phyloP scores from a whole-genome alignment of 768 basidiomycete species.

The Galerina marginata region DNA sequence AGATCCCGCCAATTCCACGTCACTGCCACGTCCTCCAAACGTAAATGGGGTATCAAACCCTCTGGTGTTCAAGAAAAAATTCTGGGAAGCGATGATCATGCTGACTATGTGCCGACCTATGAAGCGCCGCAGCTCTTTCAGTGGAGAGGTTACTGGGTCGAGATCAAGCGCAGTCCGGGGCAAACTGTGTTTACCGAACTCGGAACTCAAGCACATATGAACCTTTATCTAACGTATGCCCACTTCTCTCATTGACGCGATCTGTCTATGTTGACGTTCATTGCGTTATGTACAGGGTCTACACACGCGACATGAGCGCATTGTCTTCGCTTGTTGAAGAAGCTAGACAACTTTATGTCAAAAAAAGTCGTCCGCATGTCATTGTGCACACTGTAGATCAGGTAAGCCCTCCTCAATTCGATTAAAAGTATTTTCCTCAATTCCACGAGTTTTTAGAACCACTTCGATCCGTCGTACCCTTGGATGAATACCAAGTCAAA shows the following conservation, averaged over 20 bases:
- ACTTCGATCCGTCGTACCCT: slow-evolving; percentile 40
- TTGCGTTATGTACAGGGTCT: slow-evolving; percentile 35
- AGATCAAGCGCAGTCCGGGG: slow-evolving; percentile 31
- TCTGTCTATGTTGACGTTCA: no score
- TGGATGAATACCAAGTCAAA: slow-evolving; percentile 55
- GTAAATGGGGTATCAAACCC: slow-evolving; percentile 42
- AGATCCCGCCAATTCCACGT: slow-evolving; percentile 46
- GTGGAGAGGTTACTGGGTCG: slow-evolving; percentile 50
- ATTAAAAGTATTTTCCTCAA: not conserved
- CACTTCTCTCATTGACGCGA: not conserved
- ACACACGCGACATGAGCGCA: slow-evolving; percentile 44
- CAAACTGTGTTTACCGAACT: slow-evolving; percentile 10
- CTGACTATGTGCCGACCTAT: slow-evolving; percentile 48
- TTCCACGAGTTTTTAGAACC: slow-evolving; percentile 34
- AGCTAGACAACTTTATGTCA: slow-evolving; percentile 42
- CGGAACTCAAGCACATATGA: slow-evolving; percentile 26
- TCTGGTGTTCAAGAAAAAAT: slow-evolving; percentile 20
- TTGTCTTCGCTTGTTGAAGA: slow-evolving; percentile 47
- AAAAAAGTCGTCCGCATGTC: slow-evolving; percentile 45
- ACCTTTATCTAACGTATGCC: slow-evolving; percentile 14
- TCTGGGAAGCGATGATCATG: slow-evolving; percentile 35
- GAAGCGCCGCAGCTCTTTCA: slow-evolving; percentile 45
- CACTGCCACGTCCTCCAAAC: slow-evolving; percentile 39
- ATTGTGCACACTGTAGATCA: slow-evolving; percentile 41
- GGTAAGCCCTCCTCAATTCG: slow-evolving; percentile 25